These are phyloP conservation scores for Ascochyta koolunga DNA, from an alignment of 2,329 filamentous ascomycete genomes.

Conservation along the genomic window DNA sequence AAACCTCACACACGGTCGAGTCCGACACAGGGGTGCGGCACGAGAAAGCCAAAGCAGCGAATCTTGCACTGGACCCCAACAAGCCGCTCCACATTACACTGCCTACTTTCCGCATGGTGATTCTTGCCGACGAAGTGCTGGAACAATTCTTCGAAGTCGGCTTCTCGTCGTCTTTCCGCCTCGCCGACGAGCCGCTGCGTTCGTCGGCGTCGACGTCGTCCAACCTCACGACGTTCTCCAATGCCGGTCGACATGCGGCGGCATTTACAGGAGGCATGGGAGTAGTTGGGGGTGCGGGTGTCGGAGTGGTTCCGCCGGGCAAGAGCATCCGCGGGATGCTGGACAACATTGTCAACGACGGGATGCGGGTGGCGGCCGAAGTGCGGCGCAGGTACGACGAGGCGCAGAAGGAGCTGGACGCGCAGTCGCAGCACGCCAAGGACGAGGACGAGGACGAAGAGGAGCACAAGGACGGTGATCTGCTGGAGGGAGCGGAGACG, in stretches of 20 bases:
- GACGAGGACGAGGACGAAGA: conserved; percentile 69
- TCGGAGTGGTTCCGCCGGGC: conserved; percentile 65
- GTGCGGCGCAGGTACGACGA: conserved; percentile 94
- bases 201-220: conserved; percentile 62
- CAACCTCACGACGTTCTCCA: conserved; percentile 85
- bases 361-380: conserved; percentile 93
- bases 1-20: conserved; percentile 29
- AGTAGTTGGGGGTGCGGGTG: conserved; percentile 51
- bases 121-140: conserved; percentile 91
- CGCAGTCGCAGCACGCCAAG: conserved; percentile 66
- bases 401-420: conserved; percentile 88
- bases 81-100: conserved; percentile 95
- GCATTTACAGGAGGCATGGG: conserved; percentile 48
- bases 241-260: conserved; percentile 59
- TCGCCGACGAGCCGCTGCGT: conserved; percentile 68
- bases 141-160: conserved; percentile 98
- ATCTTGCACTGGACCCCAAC: conserved; percentile 87
- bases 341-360: conserved; percentile 96
- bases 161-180: conserved; percentile 90
- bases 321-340: conserved; percentile 89
- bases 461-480: conserved; percentile 49
- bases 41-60: conserved; percentile 74
- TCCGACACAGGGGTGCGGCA: conserved; percentile 40
- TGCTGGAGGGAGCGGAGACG: conserved; percentile 59
- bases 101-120: conserved; percentile 98